phyloP scores from a whole-genome alignment of 75 land plant genomes.

The Chamaecyparis obtusa region DNA sequence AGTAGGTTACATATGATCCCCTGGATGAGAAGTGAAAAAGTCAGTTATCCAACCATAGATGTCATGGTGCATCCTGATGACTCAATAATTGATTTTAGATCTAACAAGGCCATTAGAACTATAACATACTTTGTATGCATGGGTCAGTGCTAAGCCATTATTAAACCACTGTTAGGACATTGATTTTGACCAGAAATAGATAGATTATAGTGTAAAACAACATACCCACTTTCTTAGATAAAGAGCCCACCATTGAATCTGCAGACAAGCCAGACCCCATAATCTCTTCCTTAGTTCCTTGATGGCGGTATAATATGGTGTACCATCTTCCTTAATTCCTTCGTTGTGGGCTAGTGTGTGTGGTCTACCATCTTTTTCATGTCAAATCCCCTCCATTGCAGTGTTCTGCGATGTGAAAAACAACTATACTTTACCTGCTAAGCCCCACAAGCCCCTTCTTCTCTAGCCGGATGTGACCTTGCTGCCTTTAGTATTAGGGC shows the following conservation, averaged over 20 bases:
- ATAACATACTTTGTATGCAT: neutral
- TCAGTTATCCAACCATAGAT: too few species aligned
- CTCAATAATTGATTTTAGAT: too few species aligned
- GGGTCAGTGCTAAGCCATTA: neutral
- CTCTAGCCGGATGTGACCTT: neutral
- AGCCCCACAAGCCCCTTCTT: constrained; percentile 8
- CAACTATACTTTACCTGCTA: neutral
- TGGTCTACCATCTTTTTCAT: constrained; percentile 1
- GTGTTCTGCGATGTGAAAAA: neutral
- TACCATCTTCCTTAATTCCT: neutral
- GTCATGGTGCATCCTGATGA: too few species aligned
- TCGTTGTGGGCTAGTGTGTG: neutral
- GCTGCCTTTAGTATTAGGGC: neutral
- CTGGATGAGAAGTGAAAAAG: too few species aligned
- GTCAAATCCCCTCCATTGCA: neutral
- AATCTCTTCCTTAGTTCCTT: neutral
- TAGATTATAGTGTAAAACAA: neutral
- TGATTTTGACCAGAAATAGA: neutral
- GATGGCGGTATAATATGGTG: neutral
- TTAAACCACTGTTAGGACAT: neutral
- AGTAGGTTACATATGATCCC: too few species aligned
- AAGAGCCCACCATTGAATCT: neutral
- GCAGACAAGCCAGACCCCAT: neutral
- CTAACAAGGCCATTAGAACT: neutral
- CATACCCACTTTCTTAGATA: neutral